Evolutionary conservation across 2,329 filamentous ascomycete genomes (phyloP).

Genomic region (Ophiocordyceps camponoti-saundersi): DNA sequence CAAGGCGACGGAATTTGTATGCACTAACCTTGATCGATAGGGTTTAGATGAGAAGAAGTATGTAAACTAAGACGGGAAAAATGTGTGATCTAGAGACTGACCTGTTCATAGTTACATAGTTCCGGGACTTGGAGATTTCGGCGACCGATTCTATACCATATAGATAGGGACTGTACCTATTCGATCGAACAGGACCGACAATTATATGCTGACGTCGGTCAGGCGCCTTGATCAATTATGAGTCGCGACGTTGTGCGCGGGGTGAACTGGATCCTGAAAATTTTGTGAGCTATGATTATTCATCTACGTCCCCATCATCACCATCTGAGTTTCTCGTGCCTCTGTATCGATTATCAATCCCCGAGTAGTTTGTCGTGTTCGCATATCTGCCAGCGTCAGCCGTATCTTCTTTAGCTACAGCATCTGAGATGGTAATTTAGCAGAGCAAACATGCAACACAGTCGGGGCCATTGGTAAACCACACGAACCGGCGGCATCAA

Average conservation of each 20-base stretch:
- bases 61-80: too few relatives aligned
- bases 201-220: neutral
- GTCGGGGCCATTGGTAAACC: neutral
- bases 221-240: too few relatives aligned
- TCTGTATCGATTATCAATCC: neutral
- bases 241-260: neutral
- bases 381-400: neutral
- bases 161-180: slow-evolving; percentile 24
- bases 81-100: slow-evolving; percentile 13
- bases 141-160: slow-evolving; percentile 88
- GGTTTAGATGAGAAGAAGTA: slow-evolving; percentile 98
- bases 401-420: slow-evolving; percentile 24
- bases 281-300: neutral
- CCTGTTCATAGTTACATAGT: slow-evolving; percentile 63
- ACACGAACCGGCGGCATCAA: slow-evolving; percentile 58
- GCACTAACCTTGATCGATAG: slow-evolving; percentile 12
- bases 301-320: neutral
- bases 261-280: neutral
- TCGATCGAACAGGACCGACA: neutral
- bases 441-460: too few relatives aligned
- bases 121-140: slow-evolving; percentile 86
- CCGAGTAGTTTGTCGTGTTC: neutral
- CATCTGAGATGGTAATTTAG: slow-evolving; percentile 21
- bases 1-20: neutral
- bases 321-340: neutral